Evolutionary conservation across 2,329 filamentous ascomycete genomes (phyloP), one percentile per base, ranked within the genome.

Genomic region (Eurotiales sp.): DNA sequence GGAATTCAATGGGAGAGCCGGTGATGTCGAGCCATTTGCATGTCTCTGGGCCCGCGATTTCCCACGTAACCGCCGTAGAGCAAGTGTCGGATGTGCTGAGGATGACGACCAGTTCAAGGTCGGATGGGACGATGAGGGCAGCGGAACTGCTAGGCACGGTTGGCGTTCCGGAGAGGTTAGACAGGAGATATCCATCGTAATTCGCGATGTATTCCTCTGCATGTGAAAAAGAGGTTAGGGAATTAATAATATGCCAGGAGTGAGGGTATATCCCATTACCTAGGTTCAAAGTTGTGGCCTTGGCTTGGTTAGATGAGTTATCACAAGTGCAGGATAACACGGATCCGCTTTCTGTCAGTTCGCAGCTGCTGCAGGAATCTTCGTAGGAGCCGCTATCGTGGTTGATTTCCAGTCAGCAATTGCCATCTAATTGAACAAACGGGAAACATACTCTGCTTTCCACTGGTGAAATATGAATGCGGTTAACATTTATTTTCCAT

Each of bases 141-240:
- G 46, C 42, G 25, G 55, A 50, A 30, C 54, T 41, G 0, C 21
- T 30, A 4, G 55, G 55, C 6, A 54, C 19, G 2, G 34, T 52
- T n/a, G 55, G 43, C 1, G 40, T 17, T 3, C 55, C 53, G 21
- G 51, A 45, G 19, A 54, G 47, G 46, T 51, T 50, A 14, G 54
- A 57, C 19, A 56, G 51, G 23, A 56, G 51, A 23, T 56, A 54
- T 3, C 55, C 55, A 6, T 54, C 32, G 30, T 56, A 56, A 37
- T 57, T 56, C 23, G 53, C 53, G 27, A 57, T 57, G 27, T 56
- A 49, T 25, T 57, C 45, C 54, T 57, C 55, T 57, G 23, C 15
- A 15, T 29, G 6, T 5, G 3, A 7, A 10, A 11, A 19, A 22
- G 12, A 40, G n/a, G 44, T 36, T 10, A 17, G 2, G 30, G 25